Conservation (phyloP, 129 eudicot species). For the Flaveria trinervia region DNA sequence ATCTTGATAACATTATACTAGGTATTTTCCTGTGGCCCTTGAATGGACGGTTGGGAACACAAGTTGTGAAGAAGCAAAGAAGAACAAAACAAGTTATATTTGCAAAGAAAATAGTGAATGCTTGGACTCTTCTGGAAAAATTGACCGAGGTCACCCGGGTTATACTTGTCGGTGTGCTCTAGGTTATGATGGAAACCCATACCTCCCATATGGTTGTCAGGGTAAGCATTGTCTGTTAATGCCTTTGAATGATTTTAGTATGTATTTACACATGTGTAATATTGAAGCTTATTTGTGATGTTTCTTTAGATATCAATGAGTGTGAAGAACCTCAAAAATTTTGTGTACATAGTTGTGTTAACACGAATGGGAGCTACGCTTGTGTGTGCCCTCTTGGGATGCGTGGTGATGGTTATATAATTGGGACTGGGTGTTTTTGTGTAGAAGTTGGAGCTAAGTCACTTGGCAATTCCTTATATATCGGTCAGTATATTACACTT, state of each 20-base stretch:
- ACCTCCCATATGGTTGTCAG: constrained; percentile 32
- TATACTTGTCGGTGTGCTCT: constrained; percentile 23
- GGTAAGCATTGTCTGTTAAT: constrained; percentile 1
- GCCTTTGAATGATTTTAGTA: neutral
- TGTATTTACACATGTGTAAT: too few relatives aligned
- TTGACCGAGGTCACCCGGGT: neutral
- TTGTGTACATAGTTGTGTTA: neutral
- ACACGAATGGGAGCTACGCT: neutral
- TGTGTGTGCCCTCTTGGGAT: too few relatives aligned
- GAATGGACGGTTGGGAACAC: constrained; percentile 21
- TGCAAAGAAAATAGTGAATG: constrained; percentile 32
- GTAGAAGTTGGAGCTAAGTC: neutral
- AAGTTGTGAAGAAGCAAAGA: constrained; percentile 8
- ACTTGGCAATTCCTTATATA: neutral
- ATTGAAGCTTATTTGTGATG: neutral
- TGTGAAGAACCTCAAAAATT: neutral
- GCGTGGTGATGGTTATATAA: neutral
- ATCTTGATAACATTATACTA: neutral
- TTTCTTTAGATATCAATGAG: neutral
- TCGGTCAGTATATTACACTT: neutral
- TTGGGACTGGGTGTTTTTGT: neutral
- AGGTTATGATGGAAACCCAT: constrained; percentile 30
- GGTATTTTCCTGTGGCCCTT: constrained; percentile 21
- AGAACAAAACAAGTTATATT: neutral
- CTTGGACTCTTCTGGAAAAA: neutral